Conservation (phyloP, 768 basidiomycete species). For the Lactarius pseudohatsudake region DNA sequence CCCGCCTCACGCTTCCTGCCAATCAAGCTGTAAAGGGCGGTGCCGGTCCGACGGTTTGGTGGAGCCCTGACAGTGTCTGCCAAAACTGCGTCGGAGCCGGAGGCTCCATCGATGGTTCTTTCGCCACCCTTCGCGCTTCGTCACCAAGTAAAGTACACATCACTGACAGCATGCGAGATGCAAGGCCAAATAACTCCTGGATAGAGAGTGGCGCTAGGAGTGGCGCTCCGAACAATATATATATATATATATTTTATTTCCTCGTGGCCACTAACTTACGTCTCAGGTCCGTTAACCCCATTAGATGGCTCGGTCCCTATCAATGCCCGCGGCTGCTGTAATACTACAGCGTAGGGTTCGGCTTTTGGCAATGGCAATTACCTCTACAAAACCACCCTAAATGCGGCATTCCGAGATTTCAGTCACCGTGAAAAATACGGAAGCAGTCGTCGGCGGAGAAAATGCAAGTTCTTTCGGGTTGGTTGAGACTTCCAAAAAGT, state of each 20-base stretch:
- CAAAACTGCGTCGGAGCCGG: neutral
- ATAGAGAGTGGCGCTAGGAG: neutral
- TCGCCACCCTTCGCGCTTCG: neutral
- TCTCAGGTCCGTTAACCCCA: constrained; percentile 1
- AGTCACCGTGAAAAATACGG: neutral
- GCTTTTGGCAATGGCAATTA: neutral
- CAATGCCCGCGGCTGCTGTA: neutral
- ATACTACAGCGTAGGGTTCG: neutral
- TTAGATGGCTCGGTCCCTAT: constrained; percentile 1
- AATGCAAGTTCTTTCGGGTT: neutral
- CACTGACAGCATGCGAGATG: neutral
- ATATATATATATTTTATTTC: neutral
- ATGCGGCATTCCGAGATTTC: neutral
- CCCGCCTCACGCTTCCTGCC: constrained; percentile 1
- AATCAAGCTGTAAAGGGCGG: constrained; percentile 3
- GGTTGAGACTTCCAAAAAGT: neutral
- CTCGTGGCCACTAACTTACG: neutral
- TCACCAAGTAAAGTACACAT: neutral
- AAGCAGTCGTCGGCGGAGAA: neutral
- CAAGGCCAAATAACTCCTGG: neutral
- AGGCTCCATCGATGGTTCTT: neutral
- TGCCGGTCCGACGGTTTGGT: neutral
- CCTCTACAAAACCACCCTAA: neutral
- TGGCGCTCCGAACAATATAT: neutral
- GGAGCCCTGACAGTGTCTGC: neutral